Evolutionary conservation across 106 monocot species (phyloP).

Genomic region (Triglochin maritima): DNA sequence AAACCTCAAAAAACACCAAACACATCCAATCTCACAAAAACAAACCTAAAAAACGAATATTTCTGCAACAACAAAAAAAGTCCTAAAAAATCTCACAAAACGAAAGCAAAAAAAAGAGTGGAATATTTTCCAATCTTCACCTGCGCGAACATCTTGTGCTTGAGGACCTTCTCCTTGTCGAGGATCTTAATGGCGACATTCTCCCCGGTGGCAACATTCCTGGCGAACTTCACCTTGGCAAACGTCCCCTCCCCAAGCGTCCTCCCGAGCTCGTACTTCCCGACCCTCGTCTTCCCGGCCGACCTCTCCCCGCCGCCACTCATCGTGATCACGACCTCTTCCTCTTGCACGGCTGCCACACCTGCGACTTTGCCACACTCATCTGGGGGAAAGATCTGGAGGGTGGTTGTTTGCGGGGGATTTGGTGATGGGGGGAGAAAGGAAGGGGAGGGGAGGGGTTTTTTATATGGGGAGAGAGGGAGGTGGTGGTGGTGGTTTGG

Average conservation of each 20-base stretch:
- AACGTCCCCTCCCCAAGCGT: slow-evolving; percentile 86
- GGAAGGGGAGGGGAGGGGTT: too few species aligned
- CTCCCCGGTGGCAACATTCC: slow-evolving; percentile 57
- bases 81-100: too few species aligned
- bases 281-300: slow-evolving; percentile 23
- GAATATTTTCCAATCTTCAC: slow-evolving; percentile 71
- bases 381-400: neutral
- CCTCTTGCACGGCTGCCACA: slow-evolving; percentile 81
- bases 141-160: slow-evolving; percentile 80
- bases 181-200: slow-evolving; percentile 86
- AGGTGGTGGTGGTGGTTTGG: too few species aligned
- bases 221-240: slow-evolving; percentile 91
- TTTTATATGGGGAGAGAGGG: too few species aligned
- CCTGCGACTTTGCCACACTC: slow-evolving; percentile 39
- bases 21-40: too few species aligned
- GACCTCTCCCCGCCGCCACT: neutral
- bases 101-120: neutral
- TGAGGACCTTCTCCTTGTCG: slow-evolving; percentile 85
- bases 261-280: slow-evolving; percentile 84
- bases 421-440: too few species aligned
- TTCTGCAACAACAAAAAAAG: too few species aligned
- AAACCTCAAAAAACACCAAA: too few species aligned
- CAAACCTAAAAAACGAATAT: too few species aligned
- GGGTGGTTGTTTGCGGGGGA: too few species aligned
- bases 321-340: slow-evolving; percentile 41